Evolutionary conservation across 805 yeast genomes (phyloP).

Genomic region (Jamesozyma spencerorum): DNA sequence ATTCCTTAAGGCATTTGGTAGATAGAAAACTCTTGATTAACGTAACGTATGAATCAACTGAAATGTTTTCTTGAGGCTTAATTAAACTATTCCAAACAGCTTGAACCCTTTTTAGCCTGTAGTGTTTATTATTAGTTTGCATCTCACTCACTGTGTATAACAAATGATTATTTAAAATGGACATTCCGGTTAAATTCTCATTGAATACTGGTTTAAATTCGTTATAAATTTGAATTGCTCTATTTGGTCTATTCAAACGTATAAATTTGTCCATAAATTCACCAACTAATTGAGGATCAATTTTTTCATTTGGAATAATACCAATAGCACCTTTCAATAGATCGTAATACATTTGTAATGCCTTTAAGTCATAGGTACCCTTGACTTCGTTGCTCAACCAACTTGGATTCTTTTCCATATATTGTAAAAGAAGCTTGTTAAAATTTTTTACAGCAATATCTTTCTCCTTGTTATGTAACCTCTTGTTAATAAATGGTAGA

Average conservation of each 20-base stretch:
- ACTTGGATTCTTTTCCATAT: slow-evolving; percentile 6
- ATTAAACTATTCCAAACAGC: slow-evolving; percentile 28
- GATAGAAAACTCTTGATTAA: slow-evolving; percentile 16
- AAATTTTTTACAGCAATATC: slow-evolving; percentile 3
- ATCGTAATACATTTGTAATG: neutral
- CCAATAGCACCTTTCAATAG: neutral
- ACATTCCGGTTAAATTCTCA: slow-evolving; percentile 1
- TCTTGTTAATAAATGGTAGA: neutral
- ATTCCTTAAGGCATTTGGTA: slow-evolving; percentile 12
- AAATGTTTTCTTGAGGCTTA: slow-evolving; percentile 7
- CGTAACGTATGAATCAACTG: slow-evolving; percentile 16
- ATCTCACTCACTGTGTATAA: slow-evolving; percentile 19
- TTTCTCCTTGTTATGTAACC: neutral
- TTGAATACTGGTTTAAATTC: slow-evolving; percentile 13
- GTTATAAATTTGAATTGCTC: slow-evolving; percentile 15
- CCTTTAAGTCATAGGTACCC: slow-evolving; percentile 5
- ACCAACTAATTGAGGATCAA: slow-evolving; percentile 12
- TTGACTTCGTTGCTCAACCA: slow-evolving; percentile 10
- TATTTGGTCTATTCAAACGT: slow-evolving; percentile 11
- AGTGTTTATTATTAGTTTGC: slow-evolving; percentile 6
- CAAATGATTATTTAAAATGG: slow-evolving; percentile 13
- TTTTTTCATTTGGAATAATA: neutral
- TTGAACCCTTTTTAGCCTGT: slow-evolving; percentile 19
- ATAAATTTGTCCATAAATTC: slow-evolving; percentile 21
- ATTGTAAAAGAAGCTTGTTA: slow-evolving; percentile 8